These are phyloP conservation scores for Jaapia argillacea DNA, from an alignment of 768 basidiomycete species.

Conservation along the genomic window DNA sequence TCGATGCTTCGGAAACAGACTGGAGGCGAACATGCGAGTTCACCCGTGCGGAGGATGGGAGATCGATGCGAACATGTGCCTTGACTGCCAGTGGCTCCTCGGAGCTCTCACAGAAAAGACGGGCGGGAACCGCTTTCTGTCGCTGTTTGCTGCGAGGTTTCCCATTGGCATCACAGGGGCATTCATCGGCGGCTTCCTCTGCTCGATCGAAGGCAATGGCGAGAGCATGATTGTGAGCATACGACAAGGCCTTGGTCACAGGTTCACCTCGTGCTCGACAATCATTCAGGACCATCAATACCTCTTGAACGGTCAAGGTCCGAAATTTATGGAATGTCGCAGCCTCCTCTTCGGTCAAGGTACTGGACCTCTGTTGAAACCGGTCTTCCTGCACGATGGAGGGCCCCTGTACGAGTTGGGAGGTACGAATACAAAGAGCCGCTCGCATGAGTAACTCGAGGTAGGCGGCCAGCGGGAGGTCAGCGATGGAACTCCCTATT, in stretches of 20 bases:
- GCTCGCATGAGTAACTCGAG: too few species aligned
- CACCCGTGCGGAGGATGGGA: too few species aligned
- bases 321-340: conserved; percentile 41
- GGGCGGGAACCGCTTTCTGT: conserved; percentile 6
- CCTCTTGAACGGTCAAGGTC: conserved; percentile 46
- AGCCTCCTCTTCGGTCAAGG: conserved; percentile 37
- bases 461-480: too few species aligned
- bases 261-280: conserved; percentile 19
- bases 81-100: too few species aligned
- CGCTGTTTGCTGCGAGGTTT: conserved; percentile 4
- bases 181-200: conserved; percentile 58
- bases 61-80: too few species aligned
- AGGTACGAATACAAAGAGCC: too few species aligned
- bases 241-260: conserved; percentile 19
- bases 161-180: conserved; percentile 57
- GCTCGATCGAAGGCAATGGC: conserved; percentile 52
- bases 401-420: too few species aligned
- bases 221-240: conserved; percentile 46
- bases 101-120: too few species aligned
- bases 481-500: too few species aligned
- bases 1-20: too few species aligned
- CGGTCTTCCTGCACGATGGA: too few species aligned
- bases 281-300: conserved; percentile 50
- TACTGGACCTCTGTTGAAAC: conserved; percentile 36
- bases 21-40: too few species aligned